Evolutionary conservation across 176 grass and related monocot species (phyloP).

Genomic region (Oryza rufipogon): DNA sequence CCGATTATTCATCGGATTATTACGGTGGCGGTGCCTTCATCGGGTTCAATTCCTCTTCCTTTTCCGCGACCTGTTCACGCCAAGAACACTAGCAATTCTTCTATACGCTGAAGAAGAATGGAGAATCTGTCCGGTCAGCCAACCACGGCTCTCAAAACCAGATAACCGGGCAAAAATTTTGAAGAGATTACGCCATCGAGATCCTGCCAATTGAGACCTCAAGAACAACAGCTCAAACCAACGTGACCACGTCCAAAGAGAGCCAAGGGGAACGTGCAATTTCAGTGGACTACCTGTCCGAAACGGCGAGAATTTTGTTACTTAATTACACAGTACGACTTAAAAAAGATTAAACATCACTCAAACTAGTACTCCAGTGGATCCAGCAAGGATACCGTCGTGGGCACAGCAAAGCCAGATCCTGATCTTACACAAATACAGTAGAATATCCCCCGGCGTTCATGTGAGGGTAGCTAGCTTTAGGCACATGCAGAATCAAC

Average conservation of each 20-base stretch:
- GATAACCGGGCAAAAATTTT: background rate
- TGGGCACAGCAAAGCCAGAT: background rate
- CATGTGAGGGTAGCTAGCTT: slow-evolving; percentile 29
- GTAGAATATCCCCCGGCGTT: slow-evolving; percentile 7
- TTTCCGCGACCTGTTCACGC: background rate
- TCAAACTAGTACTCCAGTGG: too few relatives aligned
- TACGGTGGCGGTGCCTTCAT: background rate
- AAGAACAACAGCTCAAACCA: background rate
- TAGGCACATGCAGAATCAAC: slow-evolving; percentile 22
- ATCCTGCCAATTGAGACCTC: background rate
- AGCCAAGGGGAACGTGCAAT: background rate
- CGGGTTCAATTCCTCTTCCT: background rate
- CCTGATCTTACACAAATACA: background rate
- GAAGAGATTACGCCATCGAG: background rate
- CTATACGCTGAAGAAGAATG: background rate
- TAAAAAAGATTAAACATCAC: too few relatives aligned
- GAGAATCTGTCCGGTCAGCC: background rate
- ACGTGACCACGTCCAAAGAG: background rate
- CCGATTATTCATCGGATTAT: too few relatives aligned
- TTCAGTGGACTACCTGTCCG: too few relatives aligned
- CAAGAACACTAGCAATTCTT: too few relatives aligned
- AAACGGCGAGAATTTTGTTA: too few relatives aligned
- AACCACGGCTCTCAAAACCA: background rate
- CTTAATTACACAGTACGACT: too few relatives aligned
- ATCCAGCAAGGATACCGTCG: background rate